phyloP scores from a whole-genome alignment of 305 asterid species.

The Euphrasia arctica region DNA sequence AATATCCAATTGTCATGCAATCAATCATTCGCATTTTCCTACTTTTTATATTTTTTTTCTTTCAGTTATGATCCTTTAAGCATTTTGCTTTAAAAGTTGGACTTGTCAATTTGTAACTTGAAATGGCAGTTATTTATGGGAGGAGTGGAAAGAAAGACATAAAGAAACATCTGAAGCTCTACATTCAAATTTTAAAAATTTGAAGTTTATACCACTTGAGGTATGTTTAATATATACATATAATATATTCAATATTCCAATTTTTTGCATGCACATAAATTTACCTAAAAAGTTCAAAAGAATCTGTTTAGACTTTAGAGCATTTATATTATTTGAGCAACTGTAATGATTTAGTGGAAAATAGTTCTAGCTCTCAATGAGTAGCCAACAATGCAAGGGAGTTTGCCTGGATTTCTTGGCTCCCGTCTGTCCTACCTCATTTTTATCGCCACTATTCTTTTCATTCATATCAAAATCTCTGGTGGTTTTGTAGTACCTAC shows the following conservation, averaged over 20 bases:
- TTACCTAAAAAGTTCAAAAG: slow-evolving; percentile 13
- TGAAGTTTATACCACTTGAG: slow-evolving; percentile 83
- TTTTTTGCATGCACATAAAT: slow-evolving; percentile 1
- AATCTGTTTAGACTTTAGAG: slow-evolving; percentile 8
- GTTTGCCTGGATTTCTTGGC: neutral
- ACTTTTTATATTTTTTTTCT: slow-evolving; percentile 10
- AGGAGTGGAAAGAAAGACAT: slow-evolving; percentile 92
- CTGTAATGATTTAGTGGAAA: slow-evolving; percentile 19
- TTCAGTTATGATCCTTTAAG: slow-evolving; percentile 17
- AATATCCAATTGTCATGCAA: slow-evolving; percentile 5
- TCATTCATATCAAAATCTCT: neutral
- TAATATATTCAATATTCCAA: neutral
- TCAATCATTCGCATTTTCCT: slow-evolving; percentile 10
- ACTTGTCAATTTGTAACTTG: slow-evolving; percentile 26
- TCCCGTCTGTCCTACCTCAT: neutral
- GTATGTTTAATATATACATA: slow-evolving; percentile 32
- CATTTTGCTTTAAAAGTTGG: slow-evolving; percentile 15
- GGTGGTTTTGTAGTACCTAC: too few species aligned
- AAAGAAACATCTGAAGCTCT: slow-evolving; percentile 60
- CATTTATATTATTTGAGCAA: slow-evolving; percentile 15
- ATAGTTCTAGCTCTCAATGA: slow-evolving; percentile 1
- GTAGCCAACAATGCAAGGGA: neutral
- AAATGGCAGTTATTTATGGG: slow-evolving; percentile 75
- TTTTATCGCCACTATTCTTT: neutral
- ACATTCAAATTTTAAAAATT: slow-evolving; percentile 54